These are phyloP conservation scores for Colletotrichum echinochloae DNA, from an alignment of 2,329 filamentous ascomycete species.

Conservation along the genomic window DNA sequence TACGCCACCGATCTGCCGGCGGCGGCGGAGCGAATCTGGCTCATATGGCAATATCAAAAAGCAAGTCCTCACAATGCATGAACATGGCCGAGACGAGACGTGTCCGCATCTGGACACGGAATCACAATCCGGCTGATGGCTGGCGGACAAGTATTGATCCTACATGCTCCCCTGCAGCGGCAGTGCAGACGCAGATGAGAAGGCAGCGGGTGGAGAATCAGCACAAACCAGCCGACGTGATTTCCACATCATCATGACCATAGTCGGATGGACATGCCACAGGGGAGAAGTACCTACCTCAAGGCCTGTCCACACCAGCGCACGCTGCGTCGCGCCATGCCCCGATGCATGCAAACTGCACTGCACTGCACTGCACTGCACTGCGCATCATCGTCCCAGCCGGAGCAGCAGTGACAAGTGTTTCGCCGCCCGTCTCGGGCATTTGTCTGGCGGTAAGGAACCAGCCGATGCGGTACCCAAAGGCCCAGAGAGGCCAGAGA, in stretches of 20 bases:
- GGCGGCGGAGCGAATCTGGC: slow-evolving; percentile 21
- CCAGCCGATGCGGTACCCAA: not conserved
- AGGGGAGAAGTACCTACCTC: not conserved
- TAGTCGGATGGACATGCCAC: not conserved
- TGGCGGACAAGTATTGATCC: slow-evolving; percentile 7
- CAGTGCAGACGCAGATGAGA: not conserved
- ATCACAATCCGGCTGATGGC: slow-evolving; percentile 3
- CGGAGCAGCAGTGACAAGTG: not conserved
- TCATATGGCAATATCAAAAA: slow-evolving; percentile 30
- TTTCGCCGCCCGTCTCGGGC: slow-evolving; percentile 32
- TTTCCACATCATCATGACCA: slow-evolving; percentile 26
- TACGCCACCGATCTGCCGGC: slow-evolving; percentile 35
- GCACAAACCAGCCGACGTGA: slow-evolving; percentile 16
- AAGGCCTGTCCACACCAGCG: not conserved
- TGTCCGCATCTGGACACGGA: slow-evolving; percentile 25
- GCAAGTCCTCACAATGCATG: slow-evolving; percentile 25
- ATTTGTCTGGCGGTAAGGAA: slow-evolving; percentile 12
- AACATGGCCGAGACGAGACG: slow-evolving; percentile 3
- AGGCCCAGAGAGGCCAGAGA: not conserved
- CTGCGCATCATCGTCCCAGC: not conserved
- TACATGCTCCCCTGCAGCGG: not conserved
- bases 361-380: not conserved
- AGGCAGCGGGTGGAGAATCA: slow-evolving; percentile 3
- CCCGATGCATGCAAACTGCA: not conserved
- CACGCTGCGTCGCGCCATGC: slow-evolving; percentile 4